These are phyloP conservation scores for Xylariaceae sp. DNA, from an alignment of 2,329 filamentous ascomycete genomes.

Conservation along the genomic window DNA sequence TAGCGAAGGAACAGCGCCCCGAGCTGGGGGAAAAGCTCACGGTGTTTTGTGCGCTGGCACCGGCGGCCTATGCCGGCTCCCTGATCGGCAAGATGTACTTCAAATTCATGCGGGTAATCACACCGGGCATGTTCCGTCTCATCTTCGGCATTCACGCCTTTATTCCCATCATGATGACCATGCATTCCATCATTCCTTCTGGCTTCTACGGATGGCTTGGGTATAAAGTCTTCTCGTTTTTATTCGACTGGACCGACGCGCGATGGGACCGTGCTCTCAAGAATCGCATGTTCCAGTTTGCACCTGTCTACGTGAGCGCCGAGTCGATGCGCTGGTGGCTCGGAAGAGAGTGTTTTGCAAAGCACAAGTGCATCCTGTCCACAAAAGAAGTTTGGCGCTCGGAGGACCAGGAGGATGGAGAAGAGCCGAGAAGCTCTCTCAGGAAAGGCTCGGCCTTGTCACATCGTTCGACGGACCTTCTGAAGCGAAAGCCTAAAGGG, in stretches of 20 bases:
- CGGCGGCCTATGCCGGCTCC: conserved; percentile 84
- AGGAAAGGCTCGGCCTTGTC: conserved; percentile 18
- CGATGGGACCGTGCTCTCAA: conserved; percentile 80
- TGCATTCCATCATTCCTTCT: conserved; percentile 65
- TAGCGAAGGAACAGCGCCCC: conserved; percentile 86
- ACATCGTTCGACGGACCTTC: conserved; percentile 22
- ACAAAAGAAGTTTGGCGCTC: conserved; percentile 65
- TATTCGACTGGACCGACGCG: conserved; percentile 82
- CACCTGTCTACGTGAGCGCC: conserved; percentile 83
- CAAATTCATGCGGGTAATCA: conserved; percentile 82
- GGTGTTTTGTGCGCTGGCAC: conserved; percentile 87
- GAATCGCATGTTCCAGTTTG: conserved; percentile 85
- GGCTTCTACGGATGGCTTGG: conserved; percentile 74
- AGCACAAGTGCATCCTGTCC: conserved; percentile 80
- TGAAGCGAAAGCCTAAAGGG: conserved; percentile 40
- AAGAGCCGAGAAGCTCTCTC: conserved; percentile 40
- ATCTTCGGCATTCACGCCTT: conserved; percentile 92
- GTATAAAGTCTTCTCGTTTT: conserved; percentile 82
- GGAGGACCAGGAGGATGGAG: conserved; percentile 60
- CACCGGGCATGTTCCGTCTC: conserved; percentile 69
- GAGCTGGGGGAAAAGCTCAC: conserved; percentile 78
- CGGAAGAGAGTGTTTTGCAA: conserved; percentile 73
- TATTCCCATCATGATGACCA: conserved; percentile 88
- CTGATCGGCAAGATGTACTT: conserved; percentile 85
- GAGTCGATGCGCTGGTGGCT: conserved; percentile 97